phyloP scores from a whole-genome alignment of 805 yeast genomes.

The Wickerhamiella slavikovae region DNA sequence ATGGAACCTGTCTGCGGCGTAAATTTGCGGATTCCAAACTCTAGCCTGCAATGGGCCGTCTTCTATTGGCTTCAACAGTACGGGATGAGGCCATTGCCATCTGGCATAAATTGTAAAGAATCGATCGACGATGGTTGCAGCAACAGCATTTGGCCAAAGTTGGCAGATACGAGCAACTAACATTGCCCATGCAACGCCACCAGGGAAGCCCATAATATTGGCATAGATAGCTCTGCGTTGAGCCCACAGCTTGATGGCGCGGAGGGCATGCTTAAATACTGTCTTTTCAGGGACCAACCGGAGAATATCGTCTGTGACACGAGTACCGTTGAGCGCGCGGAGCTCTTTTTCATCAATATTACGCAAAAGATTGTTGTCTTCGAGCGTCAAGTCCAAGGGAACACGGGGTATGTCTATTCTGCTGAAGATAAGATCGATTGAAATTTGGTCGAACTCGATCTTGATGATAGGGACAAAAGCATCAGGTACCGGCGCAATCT shows the following conservation, averaged over 20 bases:
- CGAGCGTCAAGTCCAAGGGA: constrained; percentile 50
- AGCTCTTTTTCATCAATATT: constrained; percentile 84
- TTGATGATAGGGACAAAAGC: constrained; percentile 96
- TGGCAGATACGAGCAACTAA: constrained; percentile 95
- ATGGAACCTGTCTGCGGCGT: constrained; percentile 76
- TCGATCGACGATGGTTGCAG: constrained; percentile 76
- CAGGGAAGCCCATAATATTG: constrained; percentile 92
- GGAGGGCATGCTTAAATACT: constrained; percentile 75
- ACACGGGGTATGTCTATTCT: constrained; percentile 66
- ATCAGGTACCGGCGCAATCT: constrained; percentile 83
- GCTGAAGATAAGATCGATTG: constrained; percentile 80
- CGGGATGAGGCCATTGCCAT: constrained; percentile 99
- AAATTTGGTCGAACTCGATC: constrained; percentile 72
- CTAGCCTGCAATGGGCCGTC: constrained; percentile 94
- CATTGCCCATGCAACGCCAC: constrained; percentile 99
- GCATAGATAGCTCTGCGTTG: constrained; percentile 86
- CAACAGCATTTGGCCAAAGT: constrained; percentile 85
- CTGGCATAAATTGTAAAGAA: constrained; percentile 69
- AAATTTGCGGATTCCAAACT: constrained; percentile 89
- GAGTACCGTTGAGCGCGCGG: constrained; percentile 81
- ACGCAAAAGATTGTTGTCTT: constrained; percentile 66
- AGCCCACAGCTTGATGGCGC: constrained; percentile 95
- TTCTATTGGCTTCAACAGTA: constrained; percentile 73
- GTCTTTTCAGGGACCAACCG: constrained; percentile 80
- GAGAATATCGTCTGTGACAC: constrained; percentile 90